phyloP scores from a whole-genome alignment of 2,329 filamentous ascomycete species.

The Pseudogymnoascus pannorum region DNA sequence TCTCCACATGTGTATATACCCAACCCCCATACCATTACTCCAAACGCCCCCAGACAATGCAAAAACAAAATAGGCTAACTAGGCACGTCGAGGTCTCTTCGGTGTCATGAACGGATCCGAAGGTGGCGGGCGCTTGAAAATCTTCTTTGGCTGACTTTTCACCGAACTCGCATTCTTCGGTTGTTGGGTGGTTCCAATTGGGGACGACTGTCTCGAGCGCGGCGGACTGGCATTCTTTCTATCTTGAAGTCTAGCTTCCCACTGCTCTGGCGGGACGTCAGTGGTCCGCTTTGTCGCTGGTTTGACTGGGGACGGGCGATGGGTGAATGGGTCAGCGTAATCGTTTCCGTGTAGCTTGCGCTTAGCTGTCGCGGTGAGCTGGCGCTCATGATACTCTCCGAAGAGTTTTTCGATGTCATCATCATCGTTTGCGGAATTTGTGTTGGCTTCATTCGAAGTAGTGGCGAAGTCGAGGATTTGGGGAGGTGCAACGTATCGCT shows the following conservation, averaged over 20 bases:
- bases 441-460: neutral
- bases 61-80: neutral
- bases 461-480: conserved; percentile 21
- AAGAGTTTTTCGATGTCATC: conserved; percentile 13
- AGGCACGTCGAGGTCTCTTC: neutral
- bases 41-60: neutral
- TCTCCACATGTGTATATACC: neutral
- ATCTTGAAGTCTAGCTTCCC: neutral
- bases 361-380: neutral
- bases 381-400: conserved; percentile 13
- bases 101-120: conserved; percentile 1
- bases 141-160: neutral
- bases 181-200: neutral
- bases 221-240: neutral
- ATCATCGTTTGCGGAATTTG: conserved; percentile 23
- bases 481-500: neutral
- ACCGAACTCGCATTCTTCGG: neutral
- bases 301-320: neutral
- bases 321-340: neutral
- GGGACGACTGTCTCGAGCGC: neutral
- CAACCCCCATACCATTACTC: neutral
- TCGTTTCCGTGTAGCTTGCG: conserved; percentile 5
- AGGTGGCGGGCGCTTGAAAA: neutral
- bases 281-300: neutral
- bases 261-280: neutral